Conservation (phyloP, 192 early-diverging fungal species). For the Coemansia sp. region DNA sequence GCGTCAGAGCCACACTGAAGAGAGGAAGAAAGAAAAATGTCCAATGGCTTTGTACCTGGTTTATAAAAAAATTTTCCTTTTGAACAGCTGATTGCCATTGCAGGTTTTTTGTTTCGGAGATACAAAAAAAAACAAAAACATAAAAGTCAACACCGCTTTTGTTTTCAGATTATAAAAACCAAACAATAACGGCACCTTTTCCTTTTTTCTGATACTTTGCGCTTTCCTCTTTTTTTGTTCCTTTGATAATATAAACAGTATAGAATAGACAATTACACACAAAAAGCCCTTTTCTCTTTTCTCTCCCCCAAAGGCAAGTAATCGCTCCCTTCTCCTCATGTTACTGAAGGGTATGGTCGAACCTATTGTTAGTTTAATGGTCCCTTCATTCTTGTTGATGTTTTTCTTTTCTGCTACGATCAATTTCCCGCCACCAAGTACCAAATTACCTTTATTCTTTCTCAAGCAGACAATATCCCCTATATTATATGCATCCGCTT, state of each 20-base stretch:
- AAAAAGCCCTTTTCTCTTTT: neutral
- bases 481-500: neutral
- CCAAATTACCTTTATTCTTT: neutral
- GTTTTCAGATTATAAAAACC: neutral
- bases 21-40: conserved; percentile 4
- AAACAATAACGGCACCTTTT: neutral
- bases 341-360: neutral
- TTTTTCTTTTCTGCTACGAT: neutral
- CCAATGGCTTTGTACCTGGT: neutral
- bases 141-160: neutral
- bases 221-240: neutral
- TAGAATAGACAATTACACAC: neutral
- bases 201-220: conserved; percentile 1
- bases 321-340: neutral
- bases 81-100: neutral
- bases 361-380: neutral
- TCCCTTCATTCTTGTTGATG: neutral
- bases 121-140: conserved; percentile 3
- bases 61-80: conserved; percentile 4
- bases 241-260: conserved; percentile 1
- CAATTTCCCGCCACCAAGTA: too few relatives aligned
- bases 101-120: neutral
- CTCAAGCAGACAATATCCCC: neutral
- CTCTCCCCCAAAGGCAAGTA: neutral
- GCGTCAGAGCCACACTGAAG: neutral